Evolutionary conservation across 139 green algal genomes (phyloP).

Genomic region (Asterochloris erici): DNA sequence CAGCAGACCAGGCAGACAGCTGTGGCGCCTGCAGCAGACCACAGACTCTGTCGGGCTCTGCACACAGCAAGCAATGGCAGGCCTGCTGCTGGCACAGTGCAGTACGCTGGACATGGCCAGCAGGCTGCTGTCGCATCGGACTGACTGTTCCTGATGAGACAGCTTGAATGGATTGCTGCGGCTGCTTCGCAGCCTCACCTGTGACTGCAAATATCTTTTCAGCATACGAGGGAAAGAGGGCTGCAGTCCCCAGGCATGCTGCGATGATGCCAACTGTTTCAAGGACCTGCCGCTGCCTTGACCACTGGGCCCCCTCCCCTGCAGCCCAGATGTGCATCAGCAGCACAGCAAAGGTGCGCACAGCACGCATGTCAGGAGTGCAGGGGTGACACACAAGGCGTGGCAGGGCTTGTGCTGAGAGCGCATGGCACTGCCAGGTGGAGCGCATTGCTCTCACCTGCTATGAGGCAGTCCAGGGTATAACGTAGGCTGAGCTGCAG

Average conservation of each 20-base stretch:
- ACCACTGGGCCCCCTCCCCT: constrained; percentile 47
- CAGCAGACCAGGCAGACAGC: constrained; percentile 48
- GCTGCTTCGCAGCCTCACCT: neutral
- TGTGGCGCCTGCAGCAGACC: constrained; percentile 16
- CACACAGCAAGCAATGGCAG: neutral
- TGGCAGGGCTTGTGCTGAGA: no score
- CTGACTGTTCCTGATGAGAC: neutral
- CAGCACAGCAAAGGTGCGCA: constrained; percentile 24
- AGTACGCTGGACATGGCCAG: neutral
- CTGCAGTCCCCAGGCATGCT: constrained; percentile 30
- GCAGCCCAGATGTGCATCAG: constrained; percentile 51
- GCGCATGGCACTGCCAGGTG: no score
- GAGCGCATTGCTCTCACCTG: no score
- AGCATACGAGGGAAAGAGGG: constrained; percentile 39
- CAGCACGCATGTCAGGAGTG: neutral
- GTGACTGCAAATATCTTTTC: constrained; percentile 56
- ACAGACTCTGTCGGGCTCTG: neutral
- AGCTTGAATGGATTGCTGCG: neutral
- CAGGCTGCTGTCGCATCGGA: neutral
- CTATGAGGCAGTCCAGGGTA: no score
- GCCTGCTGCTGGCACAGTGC: neutral
- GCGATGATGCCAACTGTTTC: constrained; percentile 41
- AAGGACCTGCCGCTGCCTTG: constrained; percentile 31
- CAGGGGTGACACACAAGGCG: no score
- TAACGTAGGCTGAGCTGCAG: no score